Conservation (phyloP, 495 filamentous ascomycete genomes). For the Halenospora varia region DNA sequence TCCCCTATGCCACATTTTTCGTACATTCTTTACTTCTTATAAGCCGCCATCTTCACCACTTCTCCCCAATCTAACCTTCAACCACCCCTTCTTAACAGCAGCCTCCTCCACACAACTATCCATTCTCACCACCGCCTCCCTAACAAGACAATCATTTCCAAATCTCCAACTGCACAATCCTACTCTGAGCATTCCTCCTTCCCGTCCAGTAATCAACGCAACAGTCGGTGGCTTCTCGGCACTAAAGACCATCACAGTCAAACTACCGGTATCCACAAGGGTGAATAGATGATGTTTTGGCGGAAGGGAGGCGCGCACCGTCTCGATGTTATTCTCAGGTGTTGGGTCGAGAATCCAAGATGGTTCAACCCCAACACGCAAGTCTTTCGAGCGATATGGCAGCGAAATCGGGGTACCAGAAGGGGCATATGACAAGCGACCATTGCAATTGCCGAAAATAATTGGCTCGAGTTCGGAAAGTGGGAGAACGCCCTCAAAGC, state of each 20-base stretch:
- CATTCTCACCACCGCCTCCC: constrained; percentile 29
- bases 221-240: constrained; percentile 33
- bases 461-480: constrained; percentile 20
- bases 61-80: constrained; percentile 1
- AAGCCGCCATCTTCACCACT: too few relatives aligned
- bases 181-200: constrained; percentile 38
- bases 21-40: too few relatives aligned
- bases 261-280: constrained; percentile 19
- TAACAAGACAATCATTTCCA: constrained; percentile 20
- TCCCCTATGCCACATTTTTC: too few relatives aligned
- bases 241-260: constrained; percentile 32
- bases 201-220: constrained; percentile 31
- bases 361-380: constrained; percentile 5
- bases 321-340: background rate
- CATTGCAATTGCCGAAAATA: constrained; percentile 18
- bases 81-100: background rate
- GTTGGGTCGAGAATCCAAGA: too few relatives aligned
- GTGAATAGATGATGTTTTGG: constrained; percentile 23
- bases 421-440: constrained; percentile 11
- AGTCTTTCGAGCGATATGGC: background rate
- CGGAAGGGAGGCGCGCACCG: background rate
- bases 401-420: background rate
- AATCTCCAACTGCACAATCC: constrained; percentile 32
- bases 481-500: constrained; percentile 26
- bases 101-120: constrained; percentile 4